phyloP scores from a whole-genome alignment of 257 asterid species.

The Echites panduratus region DNA sequence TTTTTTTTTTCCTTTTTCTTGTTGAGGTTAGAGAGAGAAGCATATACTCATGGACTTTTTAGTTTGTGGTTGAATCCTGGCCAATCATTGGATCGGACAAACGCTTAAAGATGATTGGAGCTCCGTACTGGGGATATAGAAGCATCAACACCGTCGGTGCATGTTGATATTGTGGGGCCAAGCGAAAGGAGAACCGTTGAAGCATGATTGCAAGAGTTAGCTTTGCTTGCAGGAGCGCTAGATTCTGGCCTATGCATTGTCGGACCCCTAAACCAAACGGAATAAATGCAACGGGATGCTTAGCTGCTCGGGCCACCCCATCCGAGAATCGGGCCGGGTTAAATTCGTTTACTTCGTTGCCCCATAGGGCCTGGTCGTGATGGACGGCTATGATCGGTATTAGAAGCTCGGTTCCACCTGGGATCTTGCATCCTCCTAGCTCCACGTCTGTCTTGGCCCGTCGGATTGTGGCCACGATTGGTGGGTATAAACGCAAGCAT shows the following conservation, averaged over 20 bases:
- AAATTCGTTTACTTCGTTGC: conserved; percentile 33
- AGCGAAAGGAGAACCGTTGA: conserved; percentile 23
- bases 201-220: conserved; percentile 36
- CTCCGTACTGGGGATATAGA: conserved; percentile 43
- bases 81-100: conserved; percentile 15
- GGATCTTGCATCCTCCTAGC: conserved; percentile 41
- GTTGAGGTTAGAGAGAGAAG: background rate
- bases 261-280: conserved; percentile 49
- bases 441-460: conserved; percentile 39
- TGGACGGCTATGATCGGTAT: conserved; percentile 47
- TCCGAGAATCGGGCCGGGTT: conserved; percentile 35
- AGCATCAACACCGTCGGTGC: conserved; percentile 50
- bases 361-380: conserved; percentile 44
- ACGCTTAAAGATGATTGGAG: conserved; percentile 32
- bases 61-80: conserved; percentile 7
- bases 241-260: conserved; percentile 40
- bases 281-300: conserved; percentile 33
- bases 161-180: conserved; percentile 39
- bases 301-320: conserved; percentile 37
- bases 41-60: conserved; percentile 14
- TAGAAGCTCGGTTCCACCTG: conserved; percentile 34
- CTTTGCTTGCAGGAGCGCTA: conserved; percentile 38
- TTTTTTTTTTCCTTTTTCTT: conserved; percentile 7
- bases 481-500: conserved; percentile 39
- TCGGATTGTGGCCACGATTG: conserved; percentile 39